Conservation (phyloP, 495 filamentous ascomycete species). For the Hypomontagnella monticulosa region DNA sequence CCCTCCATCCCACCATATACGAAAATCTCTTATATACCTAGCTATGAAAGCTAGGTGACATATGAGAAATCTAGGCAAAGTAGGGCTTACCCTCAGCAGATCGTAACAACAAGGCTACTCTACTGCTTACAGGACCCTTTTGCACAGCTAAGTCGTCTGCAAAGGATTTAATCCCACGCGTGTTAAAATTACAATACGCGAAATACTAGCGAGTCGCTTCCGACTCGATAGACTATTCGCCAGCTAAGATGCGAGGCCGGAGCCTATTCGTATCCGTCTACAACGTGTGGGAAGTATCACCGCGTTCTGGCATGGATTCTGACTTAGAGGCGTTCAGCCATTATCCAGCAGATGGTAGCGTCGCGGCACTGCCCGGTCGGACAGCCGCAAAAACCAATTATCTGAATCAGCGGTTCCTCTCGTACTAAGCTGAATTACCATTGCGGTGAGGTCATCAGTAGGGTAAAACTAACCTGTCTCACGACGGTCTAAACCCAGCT, state of each 20-base stretch:
- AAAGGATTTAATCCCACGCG: conserved; percentile 14
- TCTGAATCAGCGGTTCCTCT: conserved; percentile 59
- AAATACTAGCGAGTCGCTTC: conserved; percentile 6
- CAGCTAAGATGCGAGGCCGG: conserved; percentile 59
- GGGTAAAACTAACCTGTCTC: conserved; percentile 14
- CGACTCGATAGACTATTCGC: conserved; percentile 1
- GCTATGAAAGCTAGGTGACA: background rate
- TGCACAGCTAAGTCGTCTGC: conserved; percentile 14
- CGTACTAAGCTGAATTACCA: conserved; percentile 14
- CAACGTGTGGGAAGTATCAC: conserved; percentile 68
- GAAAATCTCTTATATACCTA: conserved; percentile 1
- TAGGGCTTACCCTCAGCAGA: conserved; percentile 12
- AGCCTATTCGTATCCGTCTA: conserved; percentile 74
- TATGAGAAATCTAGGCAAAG: conserved; percentile 13
- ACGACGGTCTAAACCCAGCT: conserved; percentile 14
- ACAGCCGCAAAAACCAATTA: conserved; percentile 58
- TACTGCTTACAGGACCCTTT: conserved; percentile 14
- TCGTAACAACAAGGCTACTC: conserved; percentile 13
- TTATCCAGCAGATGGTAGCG: conserved; percentile 14
- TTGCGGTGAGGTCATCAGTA: conserved; percentile 14
- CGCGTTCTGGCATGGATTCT: conserved; percentile 72
- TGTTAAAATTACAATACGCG: conserved; percentile 11
- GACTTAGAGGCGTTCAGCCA: conserved; percentile 69
- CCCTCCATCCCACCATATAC: too few relatives aligned
- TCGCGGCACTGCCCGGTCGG: conserved; percentile 12